Conservation (phyloP, 306 rosid genomes). For the Vachellia pachyceras region DNA sequence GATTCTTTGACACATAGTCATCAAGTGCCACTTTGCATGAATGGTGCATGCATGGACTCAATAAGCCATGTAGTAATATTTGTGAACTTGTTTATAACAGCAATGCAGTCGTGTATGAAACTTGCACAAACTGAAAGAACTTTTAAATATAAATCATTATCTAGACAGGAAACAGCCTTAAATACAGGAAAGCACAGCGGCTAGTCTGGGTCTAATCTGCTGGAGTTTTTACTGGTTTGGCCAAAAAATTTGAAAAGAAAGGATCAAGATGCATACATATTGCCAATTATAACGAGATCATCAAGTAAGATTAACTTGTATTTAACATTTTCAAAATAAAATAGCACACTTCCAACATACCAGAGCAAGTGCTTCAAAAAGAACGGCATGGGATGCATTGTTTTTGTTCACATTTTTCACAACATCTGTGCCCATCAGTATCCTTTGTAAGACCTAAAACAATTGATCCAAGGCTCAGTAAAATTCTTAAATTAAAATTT, state of each 20-base stretch:
- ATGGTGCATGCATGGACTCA: constrained; percentile 9
- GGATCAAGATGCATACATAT: constrained; percentile 10
- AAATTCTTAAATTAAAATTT: constrained; percentile 10
- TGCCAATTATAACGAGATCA: constrained; percentile 15
- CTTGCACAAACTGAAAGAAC: constrained; percentile 5
- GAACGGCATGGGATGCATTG: constrained; percentile 99
- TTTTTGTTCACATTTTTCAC: constrained; percentile 99
- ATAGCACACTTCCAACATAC: constrained; percentile 53
- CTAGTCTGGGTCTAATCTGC: constrained; percentile 9
- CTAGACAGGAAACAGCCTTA: not conserved
- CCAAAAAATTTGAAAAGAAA: constrained; percentile 12
- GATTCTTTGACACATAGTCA: not conserved
- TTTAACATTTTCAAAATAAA: constrained; percentile 1
- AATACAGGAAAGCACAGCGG: constrained; percentile 5
- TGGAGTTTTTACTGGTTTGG: constrained; percentile 20
- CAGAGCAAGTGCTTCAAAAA: constrained; percentile 99
- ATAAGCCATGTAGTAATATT: not conserved
- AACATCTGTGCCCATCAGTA: constrained; percentile 99
- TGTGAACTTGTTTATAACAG: not conserved
- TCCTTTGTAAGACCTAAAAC: constrained; percentile 95
- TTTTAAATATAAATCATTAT: constrained; percentile 9
- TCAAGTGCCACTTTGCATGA: not conserved
- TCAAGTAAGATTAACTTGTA: constrained; percentile 18
- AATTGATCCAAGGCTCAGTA: constrained; percentile 40
- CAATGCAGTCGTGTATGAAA: constrained; percentile 8